A percentile compares a stretch with the other conserved stretches of the same genome.
These are phyloP conservation scores for Akanthomyces uredinophilus DNA, from an alignment of 2,329 filamentous ascomycete genomes.

Conservation along the genomic window DNA sequence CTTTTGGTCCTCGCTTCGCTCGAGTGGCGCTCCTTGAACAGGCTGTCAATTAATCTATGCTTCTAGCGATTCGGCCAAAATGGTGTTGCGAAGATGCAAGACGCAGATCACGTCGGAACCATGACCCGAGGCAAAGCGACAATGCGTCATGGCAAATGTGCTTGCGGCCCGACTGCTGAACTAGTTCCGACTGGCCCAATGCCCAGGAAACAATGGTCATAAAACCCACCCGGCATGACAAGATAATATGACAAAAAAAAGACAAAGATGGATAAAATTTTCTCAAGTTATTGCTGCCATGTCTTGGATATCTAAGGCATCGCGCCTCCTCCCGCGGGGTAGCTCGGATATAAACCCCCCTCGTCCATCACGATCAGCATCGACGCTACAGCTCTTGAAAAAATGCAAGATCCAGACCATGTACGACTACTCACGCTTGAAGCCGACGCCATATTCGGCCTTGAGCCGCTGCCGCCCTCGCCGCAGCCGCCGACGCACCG, in stretches of 20 bases:
- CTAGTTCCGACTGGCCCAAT: background rate
- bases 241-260: background rate
- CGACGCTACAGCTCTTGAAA: background rate
- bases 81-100: background rate
- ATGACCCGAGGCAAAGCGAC: background rate
- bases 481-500: background rate
- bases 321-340: background rate
- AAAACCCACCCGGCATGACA: background rate
- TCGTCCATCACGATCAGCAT: background rate
- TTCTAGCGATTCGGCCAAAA: background rate
- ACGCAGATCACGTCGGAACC: background rate
- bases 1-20: no score
- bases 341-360: background rate
- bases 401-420: background rate
- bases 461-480: background rate
- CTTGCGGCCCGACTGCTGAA: background rate
- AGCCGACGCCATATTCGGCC: slow-evolving; percentile 13
- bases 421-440: background rate
- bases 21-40: no score
- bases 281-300: background rate
- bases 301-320: background rate
- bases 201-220: background rate
- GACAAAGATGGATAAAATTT: background rate
- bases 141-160: background rate
- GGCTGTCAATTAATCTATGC: no score